Percentiles rank a stretch among this genome's conserved stretches.
Evolutionary conservation across 2,329 filamentous ascomycete species (phyloP).

Genomic region (Diaporthe amygdali): DNA sequence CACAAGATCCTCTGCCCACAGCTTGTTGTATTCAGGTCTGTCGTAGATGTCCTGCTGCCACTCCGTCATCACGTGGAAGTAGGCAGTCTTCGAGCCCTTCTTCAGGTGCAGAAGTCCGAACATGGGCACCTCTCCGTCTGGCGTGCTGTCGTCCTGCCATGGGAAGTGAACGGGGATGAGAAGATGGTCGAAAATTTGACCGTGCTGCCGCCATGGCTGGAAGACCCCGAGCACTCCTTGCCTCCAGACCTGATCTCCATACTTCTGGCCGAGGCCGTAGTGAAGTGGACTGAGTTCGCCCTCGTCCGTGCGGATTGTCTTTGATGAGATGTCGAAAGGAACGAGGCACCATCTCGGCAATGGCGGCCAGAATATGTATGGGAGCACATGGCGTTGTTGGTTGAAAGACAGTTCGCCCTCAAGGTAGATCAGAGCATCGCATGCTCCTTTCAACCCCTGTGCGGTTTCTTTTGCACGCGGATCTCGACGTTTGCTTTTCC

Average conservation of each 20-base stretch:
- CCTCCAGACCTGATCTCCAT: background rate
- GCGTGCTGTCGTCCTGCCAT: background rate
- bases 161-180: background rate
- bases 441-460: background rate
- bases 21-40: background rate
- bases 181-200: background rate
- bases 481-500: background rate
- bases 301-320: background rate
- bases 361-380: slow-evolving; percentile 5
- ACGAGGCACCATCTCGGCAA: background rate
- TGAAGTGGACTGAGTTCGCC: background rate
- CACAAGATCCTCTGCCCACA: background rate
- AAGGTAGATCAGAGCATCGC: background rate
- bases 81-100: background rate
- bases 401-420: slow-evolving; percentile 1
- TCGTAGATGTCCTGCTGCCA: background rate
- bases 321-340: background rate
- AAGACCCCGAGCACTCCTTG: background rate
- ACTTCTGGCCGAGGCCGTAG: background rate
- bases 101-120: background rate
- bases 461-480: background rate
- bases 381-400: background rate
- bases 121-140: background rate
- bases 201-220: background rate
- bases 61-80: slow-evolving; percentile 11